A percentile compares a stretch with the other conserved stretches of the same genome.
phyloP scores from a whole-genome alignment of 495 filamentous ascomycete species.

The Penicillium flavigenum region DNA sequence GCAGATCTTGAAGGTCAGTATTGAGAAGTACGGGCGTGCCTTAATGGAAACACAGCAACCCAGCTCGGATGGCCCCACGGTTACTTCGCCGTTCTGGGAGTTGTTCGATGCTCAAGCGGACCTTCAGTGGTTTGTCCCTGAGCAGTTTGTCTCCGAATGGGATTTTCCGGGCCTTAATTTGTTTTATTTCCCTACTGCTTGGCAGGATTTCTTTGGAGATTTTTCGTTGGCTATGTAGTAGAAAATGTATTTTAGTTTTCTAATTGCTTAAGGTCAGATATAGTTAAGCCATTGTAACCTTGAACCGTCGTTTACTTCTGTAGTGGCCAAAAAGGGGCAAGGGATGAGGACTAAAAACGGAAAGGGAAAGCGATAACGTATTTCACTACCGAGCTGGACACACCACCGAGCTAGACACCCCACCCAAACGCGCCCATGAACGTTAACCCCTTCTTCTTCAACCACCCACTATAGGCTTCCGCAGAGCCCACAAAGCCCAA shows the following conservation, averaged over 20 bases:
- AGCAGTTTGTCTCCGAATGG: constrained; percentile 54
- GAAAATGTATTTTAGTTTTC: too few species aligned
- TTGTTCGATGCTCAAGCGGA: constrained; percentile 48
- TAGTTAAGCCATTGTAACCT: constrained; percentile 11
- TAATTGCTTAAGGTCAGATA: constrained; percentile 1
- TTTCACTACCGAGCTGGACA: too few species aligned
- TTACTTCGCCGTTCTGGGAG: constrained; percentile 39
- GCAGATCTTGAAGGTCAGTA: constrained; percentile 43
- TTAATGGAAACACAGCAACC: constrained; percentile 35
- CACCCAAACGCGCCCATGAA: too few species aligned
- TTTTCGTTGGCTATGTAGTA: constrained; percentile 36
- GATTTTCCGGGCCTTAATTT: constrained; percentile 54
- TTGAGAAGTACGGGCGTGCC: constrained; percentile 49
- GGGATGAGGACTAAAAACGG: too few species aligned
- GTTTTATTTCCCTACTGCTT: constrained; percentile 50
- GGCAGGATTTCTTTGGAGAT: constrained; percentile 47
- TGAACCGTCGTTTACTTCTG: constrained; percentile 21
- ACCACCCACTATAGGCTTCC: too few species aligned
- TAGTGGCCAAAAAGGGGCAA: background rate
- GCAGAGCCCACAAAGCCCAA: too few species aligned
- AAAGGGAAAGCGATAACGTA: too few species aligned
- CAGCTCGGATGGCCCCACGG: constrained; percentile 17
- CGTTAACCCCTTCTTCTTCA: too few species aligned
- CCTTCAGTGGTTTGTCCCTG: constrained; percentile 51
- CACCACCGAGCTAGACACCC: too few species aligned